Conservation (phyloP, 2,329 filamentous ascomycete genomes). For the Colletotrichum incanum region DNA sequence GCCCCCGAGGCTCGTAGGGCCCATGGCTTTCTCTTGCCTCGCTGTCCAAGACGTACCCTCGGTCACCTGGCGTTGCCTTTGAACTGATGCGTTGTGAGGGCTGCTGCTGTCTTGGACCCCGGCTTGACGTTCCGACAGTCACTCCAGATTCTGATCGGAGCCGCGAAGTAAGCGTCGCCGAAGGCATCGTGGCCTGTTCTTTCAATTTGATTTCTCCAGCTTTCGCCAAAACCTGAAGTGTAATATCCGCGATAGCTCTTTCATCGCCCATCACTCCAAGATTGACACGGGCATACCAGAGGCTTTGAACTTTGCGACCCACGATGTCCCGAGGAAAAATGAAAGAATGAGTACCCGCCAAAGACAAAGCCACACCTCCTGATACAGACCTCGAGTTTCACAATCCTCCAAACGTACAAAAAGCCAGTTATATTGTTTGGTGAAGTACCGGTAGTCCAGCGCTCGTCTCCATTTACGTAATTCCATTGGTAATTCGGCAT, state of each 20-base stretch:
- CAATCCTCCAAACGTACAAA: slow-evolving; percentile 21
- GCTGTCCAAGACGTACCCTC: not conserved
- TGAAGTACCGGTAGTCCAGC: slow-evolving; percentile 5
- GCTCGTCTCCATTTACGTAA: slow-evolving; percentile 34
- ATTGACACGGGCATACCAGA: slow-evolving; percentile 6
- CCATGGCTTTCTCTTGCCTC: not conserved
- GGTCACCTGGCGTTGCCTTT: not conserved
- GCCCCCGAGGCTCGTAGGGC: slow-evolving; percentile 1
- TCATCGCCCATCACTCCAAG: slow-evolving; percentile 30
- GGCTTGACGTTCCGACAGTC: not conserved
- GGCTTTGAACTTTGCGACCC: not conserved
- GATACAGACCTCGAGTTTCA: slow-evolving; percentile 7
- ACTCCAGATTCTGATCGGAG: not conserved
- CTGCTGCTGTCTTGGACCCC: not conserved
- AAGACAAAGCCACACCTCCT: slow-evolving; percentile 3
- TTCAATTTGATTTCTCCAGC: slow-evolving; percentile 13
- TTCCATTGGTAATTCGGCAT: slow-evolving; percentile 36
- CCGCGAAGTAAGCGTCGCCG: slow-evolving; percentile 7
- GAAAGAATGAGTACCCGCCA: not conserved
- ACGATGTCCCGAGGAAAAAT: not conserved
- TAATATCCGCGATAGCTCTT: slow-evolving; percentile 23
- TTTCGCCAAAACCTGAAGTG: slow-evolving; percentile 27
- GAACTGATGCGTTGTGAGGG: not conserved
- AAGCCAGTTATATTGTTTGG: slow-evolving; percentile 22
- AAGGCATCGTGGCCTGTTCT: slow-evolving; percentile 29